Evolutionary conservation across 2,329 filamentous ascomycete genomes (phyloP).

Genomic region (Trichoderma asperellum): DNA sequence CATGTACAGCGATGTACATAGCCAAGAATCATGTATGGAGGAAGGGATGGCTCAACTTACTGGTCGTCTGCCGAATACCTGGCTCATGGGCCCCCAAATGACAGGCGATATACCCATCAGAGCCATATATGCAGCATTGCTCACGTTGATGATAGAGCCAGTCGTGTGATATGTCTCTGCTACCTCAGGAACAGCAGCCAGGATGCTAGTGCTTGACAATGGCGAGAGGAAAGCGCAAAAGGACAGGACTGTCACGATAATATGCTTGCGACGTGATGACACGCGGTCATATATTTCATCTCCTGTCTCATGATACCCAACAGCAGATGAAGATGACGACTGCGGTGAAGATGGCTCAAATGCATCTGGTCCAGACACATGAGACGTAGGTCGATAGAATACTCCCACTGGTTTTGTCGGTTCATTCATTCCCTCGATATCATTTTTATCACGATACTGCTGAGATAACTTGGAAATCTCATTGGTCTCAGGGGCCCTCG

Average conservation of each 20-base stretch:
- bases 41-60: slow-evolving; percentile 45
- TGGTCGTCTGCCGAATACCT: slow-evolving; percentile 62
- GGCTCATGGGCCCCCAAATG: slow-evolving; percentile 73
- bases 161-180: slow-evolving; percentile 66
- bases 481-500: neutral
- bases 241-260: slow-evolving; percentile 70
- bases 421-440: neutral
- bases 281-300: slow-evolving; percentile 69
- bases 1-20: neutral
- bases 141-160: slow-evolving; percentile 70
- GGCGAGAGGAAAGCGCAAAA: slow-evolving; percentile 79
- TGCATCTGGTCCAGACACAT: slow-evolving; percentile 39
- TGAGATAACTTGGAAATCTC: neutral
- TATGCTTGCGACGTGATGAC: slow-evolving; percentile 61
- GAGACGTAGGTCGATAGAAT: slow-evolving; percentile 36
- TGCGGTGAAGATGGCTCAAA: slow-evolving; percentile 32
- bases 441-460: neutral
- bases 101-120: slow-evolving; percentile 73
- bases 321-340: slow-evolving; percentile 18
- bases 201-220: slow-evolving; percentile 72
- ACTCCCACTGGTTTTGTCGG: neutral
- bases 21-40: neutral
- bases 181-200: slow-evolving; percentile 76
- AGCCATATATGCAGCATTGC: slow-evolving; percentile 74
- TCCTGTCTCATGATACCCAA: slow-evolving; percentile 37